Evolutionary conservation across 2,329 filamentous ascomycete genomes (phyloP).

Genomic region (Lizonia empirigonia): DNA sequence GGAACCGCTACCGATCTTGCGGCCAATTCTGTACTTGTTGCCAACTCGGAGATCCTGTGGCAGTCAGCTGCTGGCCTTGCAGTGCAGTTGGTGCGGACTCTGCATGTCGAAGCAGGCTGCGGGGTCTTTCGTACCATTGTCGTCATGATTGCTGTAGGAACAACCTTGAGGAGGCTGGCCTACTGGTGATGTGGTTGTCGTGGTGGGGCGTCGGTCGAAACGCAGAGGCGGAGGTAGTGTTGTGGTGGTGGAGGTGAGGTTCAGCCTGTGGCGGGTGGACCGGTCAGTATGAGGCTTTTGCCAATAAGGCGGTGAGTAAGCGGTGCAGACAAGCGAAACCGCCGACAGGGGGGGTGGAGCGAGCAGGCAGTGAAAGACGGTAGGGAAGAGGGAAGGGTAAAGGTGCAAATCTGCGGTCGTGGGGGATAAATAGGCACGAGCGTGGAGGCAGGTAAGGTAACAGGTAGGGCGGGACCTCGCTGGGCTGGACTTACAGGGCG

Average conservation of each 20-base stretch:
- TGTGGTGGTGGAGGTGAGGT: slow-evolving; percentile 30
- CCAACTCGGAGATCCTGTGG: slow-evolving; percentile 93
- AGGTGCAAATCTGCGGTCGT: slow-evolving; percentile 12
- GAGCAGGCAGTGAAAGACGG: slow-evolving; percentile 19
- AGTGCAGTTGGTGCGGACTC: slow-evolving; percentile 18
- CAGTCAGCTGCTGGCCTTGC: slow-evolving; percentile 32
- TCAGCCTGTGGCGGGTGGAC: slow-evolving; percentile 46
- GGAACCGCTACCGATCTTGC: slow-evolving; percentile 96
- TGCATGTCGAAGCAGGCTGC: slow-evolving; percentile 33
- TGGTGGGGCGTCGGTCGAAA: slow-evolving; percentile 28
- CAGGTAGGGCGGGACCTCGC: slow-evolving; percentile 33
- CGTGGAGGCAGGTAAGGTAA: slow-evolving; percentile 20
- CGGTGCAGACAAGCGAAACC: slow-evolving; percentile 35
- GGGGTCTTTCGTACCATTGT: slow-evolving; percentile 62
- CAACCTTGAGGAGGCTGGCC: slow-evolving; percentile 46
- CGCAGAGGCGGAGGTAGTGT: slow-evolving; percentile 27
- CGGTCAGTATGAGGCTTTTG: slow-evolving; percentile 51
- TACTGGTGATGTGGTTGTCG: slow-evolving; percentile 25
- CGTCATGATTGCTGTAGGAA: slow-evolving; percentile 57
- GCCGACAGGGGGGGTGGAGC: slow-evolving; percentile 23
- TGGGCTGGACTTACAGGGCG: slow-evolving; percentile 45
- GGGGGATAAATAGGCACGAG: slow-evolving; percentile 24
- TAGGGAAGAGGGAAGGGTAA: not conserved
- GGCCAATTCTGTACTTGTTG: slow-evolving; percentile 99
- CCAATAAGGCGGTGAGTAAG: slow-evolving; percentile 52